Base-by-base conservation (phyloP, 371 early-diverging fungal species). In the Chytridium lagenaria region DNA sequence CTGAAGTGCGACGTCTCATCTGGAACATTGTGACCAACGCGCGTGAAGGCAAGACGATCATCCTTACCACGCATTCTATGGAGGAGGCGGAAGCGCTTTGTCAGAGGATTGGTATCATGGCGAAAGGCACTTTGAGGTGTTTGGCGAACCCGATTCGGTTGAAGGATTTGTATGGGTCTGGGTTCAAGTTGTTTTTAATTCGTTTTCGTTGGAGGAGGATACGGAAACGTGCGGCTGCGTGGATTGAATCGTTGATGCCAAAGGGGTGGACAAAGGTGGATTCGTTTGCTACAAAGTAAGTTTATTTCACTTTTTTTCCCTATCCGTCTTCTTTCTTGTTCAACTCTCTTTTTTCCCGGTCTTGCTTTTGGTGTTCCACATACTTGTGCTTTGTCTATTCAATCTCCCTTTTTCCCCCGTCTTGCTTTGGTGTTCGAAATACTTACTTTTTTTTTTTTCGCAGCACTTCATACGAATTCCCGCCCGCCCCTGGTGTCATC, bases 61-160 rank as follows among this genome's bases (percentile, higher is more conserved):
- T 92, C 40, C 72, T 91, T 75, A 78, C 77, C 26, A 88, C 91
- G 0, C 91, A 92, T 67, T 87, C 87, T n/a, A 90, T 92, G 91
- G 92, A 92, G 69, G 92, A 92, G 77, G 92, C 90, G 22, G 92
- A 92, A 68, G 87, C 73, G 59, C 69, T 83, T 12, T 85, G 85
- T 71, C 78, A 80, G n/a, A 67, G 81, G 22, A 90, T 92, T 59
- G 91, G 89, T 33, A 92, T 92, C 64, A 91, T 91, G 90, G 89
- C 91, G 63, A 88, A 90, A 64, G 92, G 92, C 28, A 86, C 86
- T 1, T 72, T 93, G 50, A 84, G 90, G 26, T 92, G 92, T 72
- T 70, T 90, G 38, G 91, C 88, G 30, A 79, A 81, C 33, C 89
- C 81, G 40, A 79, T 89, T n/a, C 83, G 88, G 7, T 83, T 92